Evolutionary conservation across 495 filamentous ascomycete genomes (phyloP), one percentile per base, ranked within the genome.

Genomic region (Hypoxylon fragiforme): DNA sequence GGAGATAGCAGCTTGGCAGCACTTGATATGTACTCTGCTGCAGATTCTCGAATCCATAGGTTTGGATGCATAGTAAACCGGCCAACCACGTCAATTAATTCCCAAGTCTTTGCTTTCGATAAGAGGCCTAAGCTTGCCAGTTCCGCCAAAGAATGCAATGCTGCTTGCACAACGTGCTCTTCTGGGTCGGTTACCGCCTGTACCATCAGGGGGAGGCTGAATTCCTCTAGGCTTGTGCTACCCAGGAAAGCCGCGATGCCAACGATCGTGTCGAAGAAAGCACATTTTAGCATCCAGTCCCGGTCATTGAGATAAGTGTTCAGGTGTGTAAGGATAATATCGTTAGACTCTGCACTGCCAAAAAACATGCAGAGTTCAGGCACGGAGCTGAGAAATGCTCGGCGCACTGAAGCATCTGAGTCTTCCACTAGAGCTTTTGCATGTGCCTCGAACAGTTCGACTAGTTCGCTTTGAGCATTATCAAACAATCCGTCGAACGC

Each of bases 221-320:
- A 99, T 52, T 95, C 92, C 69, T 99, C 95, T 44, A 97, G 70
- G 48, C 86, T 92, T 11, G 82, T 86, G 40, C 86, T 88, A 4
- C 95, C 95, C 31, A 97, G 77, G 55, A 95, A 97, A 0, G 89
- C 83, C 11, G 91, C 89, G 46, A 99, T 94, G 7, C 92, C 92
- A 14, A 97, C 88, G 14, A 97, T 92, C 0, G 92, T 89, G 55
- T 95, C 90, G 57, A 99, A 96, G 66, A 97, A 97, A 14, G 95
- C 91, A 64, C 90, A 96, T 67, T 96, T 96, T 16, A 99, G 74
- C 67, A 90, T 89, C 95, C 95, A 99, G 64, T 97, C 92, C 45
- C 85, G 82, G 62, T 97, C 95, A 60, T 99, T 99, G 6, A 99
- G 77, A 60, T 99, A 99, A 0, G 95, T 99, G 65, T 97, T 99